Evolutionary conservation across 2,329 filamentous ascomycete genomes (phyloP).

Genomic region (Sporothrix brunneoviolacea): DNA sequence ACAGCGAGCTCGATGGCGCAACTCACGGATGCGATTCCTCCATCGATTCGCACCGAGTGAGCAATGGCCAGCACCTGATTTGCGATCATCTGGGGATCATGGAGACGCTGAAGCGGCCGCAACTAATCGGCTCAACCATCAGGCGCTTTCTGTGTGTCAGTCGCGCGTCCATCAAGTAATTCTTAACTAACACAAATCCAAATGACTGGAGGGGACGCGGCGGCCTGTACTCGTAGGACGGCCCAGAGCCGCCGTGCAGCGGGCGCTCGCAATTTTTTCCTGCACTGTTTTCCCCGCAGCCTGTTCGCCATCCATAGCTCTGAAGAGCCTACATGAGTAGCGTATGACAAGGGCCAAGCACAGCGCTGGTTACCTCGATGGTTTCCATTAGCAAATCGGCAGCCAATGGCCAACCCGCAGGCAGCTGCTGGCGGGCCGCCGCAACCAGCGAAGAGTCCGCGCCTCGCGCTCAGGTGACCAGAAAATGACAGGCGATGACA

Average conservation of each 20-base stretch:
- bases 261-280: too few relatives aligned
- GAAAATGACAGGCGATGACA: not conserved
- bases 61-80: conserved; percentile 2
- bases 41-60: too few relatives aligned
- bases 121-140: not conserved
- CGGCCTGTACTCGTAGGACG: not conserved
- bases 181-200: conserved; percentile 18
- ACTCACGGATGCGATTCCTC: not conserved
- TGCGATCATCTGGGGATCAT: not conserved
- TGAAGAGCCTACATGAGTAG: too few relatives aligned
- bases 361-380: not conserved
- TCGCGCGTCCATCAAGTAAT: conserved; percentile 13
- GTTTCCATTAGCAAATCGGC: conserved; percentile 19
- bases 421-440: not conserved
- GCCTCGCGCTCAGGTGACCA: conserved; percentile 14
- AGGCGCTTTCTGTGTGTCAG: not conserved
- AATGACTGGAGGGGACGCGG: conserved; percentile 14
- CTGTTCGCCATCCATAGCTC: conserved; percentile 1
- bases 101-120: not conserved
- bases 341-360: too few relatives aligned
- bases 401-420: conserved; percentile 10
- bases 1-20: not conserved
- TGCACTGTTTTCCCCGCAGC: too few relatives aligned
- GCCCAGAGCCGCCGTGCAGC: conserved; percentile 4
- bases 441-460: not conserved